Evolutionary conservation across 305 asterid genomes (phyloP).

Genomic region (Fraxinus xanthoxyloides): DNA sequence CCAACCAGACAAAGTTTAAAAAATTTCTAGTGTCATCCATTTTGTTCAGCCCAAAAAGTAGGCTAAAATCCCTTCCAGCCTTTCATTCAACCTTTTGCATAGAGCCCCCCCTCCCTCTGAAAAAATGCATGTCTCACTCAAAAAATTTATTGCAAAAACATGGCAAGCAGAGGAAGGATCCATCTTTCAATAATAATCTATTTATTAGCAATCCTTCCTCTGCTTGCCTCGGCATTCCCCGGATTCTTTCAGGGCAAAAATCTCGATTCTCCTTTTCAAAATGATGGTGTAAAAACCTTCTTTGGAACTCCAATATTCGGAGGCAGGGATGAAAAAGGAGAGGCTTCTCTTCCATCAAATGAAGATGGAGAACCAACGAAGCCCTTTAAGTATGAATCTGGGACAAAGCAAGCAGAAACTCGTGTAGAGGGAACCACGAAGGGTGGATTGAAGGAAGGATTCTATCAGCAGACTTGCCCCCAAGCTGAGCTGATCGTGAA

Average conservation of each 20-base stretch:
- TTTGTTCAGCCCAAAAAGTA: constrained; percentile 7
- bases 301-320: neutral
- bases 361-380: neutral
- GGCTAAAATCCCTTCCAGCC: constrained; percentile 34
- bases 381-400: neutral
- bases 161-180: constrained; percentile 42
- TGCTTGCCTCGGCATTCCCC: constrained; percentile 30
- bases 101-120: neutral
- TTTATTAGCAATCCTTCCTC: constrained; percentile 35
- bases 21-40: constrained; percentile 7
- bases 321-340: neutral
- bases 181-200: constrained; percentile 26
- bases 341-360: neutral
- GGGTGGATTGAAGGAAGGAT: constrained; percentile 32
- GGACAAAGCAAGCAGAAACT: neutral
- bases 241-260: neutral
- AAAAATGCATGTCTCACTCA: constrained; percentile 15
- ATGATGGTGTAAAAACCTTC: neutral
- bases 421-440: neutral
- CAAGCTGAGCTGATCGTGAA: constrained; percentile 45
- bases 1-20: constrained; percentile 2
- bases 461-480: constrained; percentile 50
- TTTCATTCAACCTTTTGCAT: constrained; percentile 1
- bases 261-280: constrained; percentile 1
- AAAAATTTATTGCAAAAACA: constrained; percentile 8